phyloP scores from a whole-genome alignment of 1,284 basidiomycete genomes.

The Sutorius eximius region DNA sequence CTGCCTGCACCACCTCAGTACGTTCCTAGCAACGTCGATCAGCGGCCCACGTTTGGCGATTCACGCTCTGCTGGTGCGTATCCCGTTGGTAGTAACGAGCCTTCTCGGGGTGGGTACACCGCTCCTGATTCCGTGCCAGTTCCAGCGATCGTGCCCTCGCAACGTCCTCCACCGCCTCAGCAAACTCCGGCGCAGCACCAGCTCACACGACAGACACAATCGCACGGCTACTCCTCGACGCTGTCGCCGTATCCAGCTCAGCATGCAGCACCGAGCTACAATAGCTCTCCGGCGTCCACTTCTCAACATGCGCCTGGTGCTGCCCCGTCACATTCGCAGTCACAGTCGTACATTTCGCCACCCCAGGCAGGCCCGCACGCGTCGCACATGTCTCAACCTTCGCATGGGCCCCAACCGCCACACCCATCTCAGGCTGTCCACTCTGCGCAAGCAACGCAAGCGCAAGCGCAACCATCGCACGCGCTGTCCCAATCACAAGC shows the following conservation, averaged over 20 bases:
- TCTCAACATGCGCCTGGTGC: constrained; percentile 17
- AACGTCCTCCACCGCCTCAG: constrained; percentile 16
- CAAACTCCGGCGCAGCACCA: constrained; percentile 24
- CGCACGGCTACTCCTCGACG: constrained; percentile 19
- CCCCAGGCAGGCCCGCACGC: constrained; percentile 19
- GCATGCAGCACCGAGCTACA: constrained; percentile 19
- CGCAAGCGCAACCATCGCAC: constrained; percentile 18
- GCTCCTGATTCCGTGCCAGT: constrained; percentile 19
- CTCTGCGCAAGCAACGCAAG: constrained; percentile 19
- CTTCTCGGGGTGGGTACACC: constrained; percentile 19
- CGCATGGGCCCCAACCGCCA: constrained; percentile 14
- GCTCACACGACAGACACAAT: constrained; percentile 22
- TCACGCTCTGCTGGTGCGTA: constrained; percentile 26
- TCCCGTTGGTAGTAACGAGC: constrained; percentile 10
- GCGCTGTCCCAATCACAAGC: constrained; percentile 25
- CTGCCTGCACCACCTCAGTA: constrained; percentile 18
- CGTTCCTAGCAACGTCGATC: constrained; percentile 20
- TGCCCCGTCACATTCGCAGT: constrained; percentile 17
- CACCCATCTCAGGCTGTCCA: constrained; percentile 18
- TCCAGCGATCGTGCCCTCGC: constrained; percentile 18
- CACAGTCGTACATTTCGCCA: constrained; percentile 24
- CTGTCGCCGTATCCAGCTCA: constrained; percentile 20
- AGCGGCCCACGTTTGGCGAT: constrained; percentile 28
- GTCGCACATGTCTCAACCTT: constrained; percentile 21
- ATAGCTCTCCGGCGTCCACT: constrained; percentile 13